These are phyloP conservation scores for Komagataella pseudopastoris DNA, from an alignment of 805 yeast genomes.

Conservation along the genomic window DNA sequence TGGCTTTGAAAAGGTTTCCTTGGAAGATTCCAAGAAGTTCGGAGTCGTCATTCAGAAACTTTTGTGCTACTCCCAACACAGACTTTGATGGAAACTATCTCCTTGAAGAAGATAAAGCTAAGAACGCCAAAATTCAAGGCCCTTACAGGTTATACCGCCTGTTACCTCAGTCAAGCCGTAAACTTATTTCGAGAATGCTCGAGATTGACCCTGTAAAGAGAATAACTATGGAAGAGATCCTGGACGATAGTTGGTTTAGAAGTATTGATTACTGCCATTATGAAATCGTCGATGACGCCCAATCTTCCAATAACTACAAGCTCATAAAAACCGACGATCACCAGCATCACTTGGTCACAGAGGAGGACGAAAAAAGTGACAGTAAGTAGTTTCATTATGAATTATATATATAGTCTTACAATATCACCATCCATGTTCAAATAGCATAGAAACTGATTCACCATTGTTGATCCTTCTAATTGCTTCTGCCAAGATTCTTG, in stretches of 20 bases:
- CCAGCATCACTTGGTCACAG: constrained; percentile 55
- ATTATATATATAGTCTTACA: not conserved
- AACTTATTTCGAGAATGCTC: constrained; percentile 53
- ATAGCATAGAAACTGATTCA: constrained; percentile 86
- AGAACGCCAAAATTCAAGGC: constrained; percentile 34
- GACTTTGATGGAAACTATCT: constrained; percentile 1
- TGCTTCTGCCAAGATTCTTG: constrained; percentile 84
- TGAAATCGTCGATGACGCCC: constrained; percentile 9
- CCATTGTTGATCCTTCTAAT: constrained; percentile 95
- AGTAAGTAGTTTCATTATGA: not conserved
- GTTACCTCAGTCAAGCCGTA: constrained; percentile 55
- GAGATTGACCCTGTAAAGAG: constrained; percentile 44
- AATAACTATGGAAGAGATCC: constrained; percentile 41
- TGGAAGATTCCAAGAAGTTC: constrained; percentile 84
- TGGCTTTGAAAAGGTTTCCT: constrained; percentile 78
- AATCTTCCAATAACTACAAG: constrained; percentile 8
- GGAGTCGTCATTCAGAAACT: constrained; percentile 66
- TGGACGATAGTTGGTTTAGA: constrained; percentile 42
- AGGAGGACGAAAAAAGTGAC: constrained; percentile 31
- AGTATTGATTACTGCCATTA: constrained; percentile 41
- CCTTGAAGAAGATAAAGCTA: not conserved
- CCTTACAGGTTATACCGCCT: constrained; percentile 61
- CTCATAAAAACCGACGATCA: constrained; percentile 26
- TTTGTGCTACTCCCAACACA: constrained; percentile 18
- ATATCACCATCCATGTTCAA: constrained; percentile 61